These are phyloP conservation scores for Lagenidium giganteum DNA, from an alignment of 352 stramenopile species.

Conservation along the genomic window DNA sequence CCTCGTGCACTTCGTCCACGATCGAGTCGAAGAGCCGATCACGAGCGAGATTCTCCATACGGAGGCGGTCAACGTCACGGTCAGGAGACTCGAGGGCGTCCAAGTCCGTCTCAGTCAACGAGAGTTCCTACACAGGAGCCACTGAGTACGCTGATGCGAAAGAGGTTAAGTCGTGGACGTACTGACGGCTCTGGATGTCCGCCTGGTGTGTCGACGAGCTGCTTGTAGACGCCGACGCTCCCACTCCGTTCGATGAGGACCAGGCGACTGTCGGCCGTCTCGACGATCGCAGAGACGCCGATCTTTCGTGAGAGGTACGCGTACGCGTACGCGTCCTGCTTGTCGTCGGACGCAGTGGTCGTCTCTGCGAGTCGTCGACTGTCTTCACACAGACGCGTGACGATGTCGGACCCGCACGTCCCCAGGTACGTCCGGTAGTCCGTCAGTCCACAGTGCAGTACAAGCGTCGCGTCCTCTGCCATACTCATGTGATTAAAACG, in stretches of 20 bases:
- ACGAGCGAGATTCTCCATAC: background rate
- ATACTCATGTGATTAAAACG: slow-evolving; percentile 31
- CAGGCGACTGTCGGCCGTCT: slow-evolving; percentile 45
- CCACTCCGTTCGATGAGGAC: slow-evolving; percentile 58
- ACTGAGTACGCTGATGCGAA: background rate
- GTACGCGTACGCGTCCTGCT: slow-evolving; percentile 15
- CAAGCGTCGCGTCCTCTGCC: slow-evolving; percentile 4
- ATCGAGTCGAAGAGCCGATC: slow-evolving; percentile 59
- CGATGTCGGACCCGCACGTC: slow-evolving; percentile 52
- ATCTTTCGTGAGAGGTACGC: slow-evolving; percentile 64
- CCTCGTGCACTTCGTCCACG: slow-evolving; percentile 66
- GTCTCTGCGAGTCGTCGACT: slow-evolving; percentile 9
- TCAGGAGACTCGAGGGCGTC: slow-evolving; percentile 7
- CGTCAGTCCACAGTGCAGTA: slow-evolving; percentile 40
- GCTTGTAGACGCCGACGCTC: slow-evolving; percentile 50
- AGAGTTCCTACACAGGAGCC: slow-evolving; percentile 5
- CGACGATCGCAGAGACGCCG: slow-evolving; percentile 50
- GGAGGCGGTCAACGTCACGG: background rate
- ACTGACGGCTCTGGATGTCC: slow-evolving; percentile 58
- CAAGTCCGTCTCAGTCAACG: slow-evolving; percentile 3
- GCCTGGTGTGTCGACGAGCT: slow-evolving; percentile 58
- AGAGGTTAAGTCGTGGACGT: slow-evolving; percentile 1
- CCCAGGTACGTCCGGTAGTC: slow-evolving; percentile 78
- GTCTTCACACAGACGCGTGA: slow-evolving; percentile 29
- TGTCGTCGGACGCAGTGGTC: background rate